Evolutionary conservation across 495 filamentous ascomycete genomes (phyloP).

Genomic region (Xylaria sp.): DNA sequence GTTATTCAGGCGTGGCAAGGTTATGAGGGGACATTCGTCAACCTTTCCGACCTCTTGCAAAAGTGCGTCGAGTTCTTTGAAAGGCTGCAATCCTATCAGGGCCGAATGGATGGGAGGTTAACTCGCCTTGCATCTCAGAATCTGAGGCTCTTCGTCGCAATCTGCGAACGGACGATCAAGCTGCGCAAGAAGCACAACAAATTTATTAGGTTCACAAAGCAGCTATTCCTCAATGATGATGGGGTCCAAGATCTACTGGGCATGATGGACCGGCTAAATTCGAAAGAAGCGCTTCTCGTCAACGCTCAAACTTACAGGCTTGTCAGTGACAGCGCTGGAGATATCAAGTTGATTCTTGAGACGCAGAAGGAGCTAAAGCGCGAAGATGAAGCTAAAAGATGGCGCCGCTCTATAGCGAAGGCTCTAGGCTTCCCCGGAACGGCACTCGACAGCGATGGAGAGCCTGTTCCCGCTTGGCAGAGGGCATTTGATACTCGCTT

Average conservation of each 20-base stretch:
- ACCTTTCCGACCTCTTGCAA: slow-evolving; percentile 46
- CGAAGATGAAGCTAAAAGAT: slow-evolving; percentile 44
- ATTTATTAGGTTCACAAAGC: slow-evolving; percentile 43
- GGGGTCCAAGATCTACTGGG: slow-evolving; percentile 45
- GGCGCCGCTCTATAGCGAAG: slow-evolving; percentile 42
- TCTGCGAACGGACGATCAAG: slow-evolving; percentile 49
- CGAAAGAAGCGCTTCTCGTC: slow-evolving; percentile 46
- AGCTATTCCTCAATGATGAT: slow-evolving; percentile 49
- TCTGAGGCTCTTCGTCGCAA: slow-evolving; percentile 49
- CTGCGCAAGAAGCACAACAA: slow-evolving; percentile 44
- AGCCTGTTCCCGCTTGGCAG: slow-evolving; percentile 48
- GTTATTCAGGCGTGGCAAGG: slow-evolving; percentile 52
- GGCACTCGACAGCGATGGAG: slow-evolving; percentile 42
- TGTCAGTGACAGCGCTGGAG: slow-evolving; percentile 44
- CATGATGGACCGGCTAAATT: slow-evolving; percentile 47
- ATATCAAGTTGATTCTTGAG: slow-evolving; percentile 44
- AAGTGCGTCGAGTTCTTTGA: slow-evolving; percentile 47
- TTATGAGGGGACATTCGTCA: slow-evolving; percentile 49
- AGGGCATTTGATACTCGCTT: slow-evolving; percentile 44
- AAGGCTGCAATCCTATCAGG: slow-evolving; percentile 46
- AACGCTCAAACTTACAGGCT: slow-evolving; percentile 48
- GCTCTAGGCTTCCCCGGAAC: slow-evolving; percentile 44
- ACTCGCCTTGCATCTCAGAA: slow-evolving; percentile 49
- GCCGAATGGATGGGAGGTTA: slow-evolving; percentile 47
- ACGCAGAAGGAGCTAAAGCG: slow-evolving; percentile 43